Percentiles rank a stretch among this genome's conserved stretches.
phyloP scores from a whole-genome alignment of 208 protist genomes.

The Acanthamoeba quina region DNA sequence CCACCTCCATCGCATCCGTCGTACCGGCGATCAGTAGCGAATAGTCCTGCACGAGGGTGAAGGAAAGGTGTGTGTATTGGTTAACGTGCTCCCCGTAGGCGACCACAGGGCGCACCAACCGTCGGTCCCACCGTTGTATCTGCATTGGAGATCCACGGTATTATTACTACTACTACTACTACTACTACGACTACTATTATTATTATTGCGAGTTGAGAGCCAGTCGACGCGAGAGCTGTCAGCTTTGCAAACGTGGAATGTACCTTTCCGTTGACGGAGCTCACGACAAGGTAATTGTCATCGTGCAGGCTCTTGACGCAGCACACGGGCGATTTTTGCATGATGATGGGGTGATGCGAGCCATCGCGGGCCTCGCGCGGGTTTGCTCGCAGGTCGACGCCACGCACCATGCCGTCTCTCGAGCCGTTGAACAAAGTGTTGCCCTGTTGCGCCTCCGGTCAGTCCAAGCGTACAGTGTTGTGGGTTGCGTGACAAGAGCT shows the following conservation, averaged over 20 bases:
- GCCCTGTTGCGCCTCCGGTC: not conserved
- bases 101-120: not conserved
- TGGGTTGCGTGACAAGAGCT: not conserved
- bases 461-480: not conserved
- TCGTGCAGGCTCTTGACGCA: slow-evolving; percentile 47
- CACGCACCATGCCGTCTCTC: slow-evolving; percentile 25
- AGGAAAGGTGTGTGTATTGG: slow-evolving; percentile 51
- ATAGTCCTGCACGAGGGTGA: slow-evolving; percentile 63
- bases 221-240: not conserved
- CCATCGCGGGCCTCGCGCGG: slow-evolving; percentile 27
- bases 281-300: slow-evolving; percentile 68
- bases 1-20: too few relatives aligned
- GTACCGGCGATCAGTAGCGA: slow-evolving; percentile 28
- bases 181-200: too few relatives aligned
- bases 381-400: slow-evolving; percentile 38
- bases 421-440: slow-evolving; percentile 49
- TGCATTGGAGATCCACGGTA: not conserved
- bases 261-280: slow-evolving; percentile 63
- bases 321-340: not conserved
- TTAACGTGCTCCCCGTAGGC: slow-evolving; percentile 26
- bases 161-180: too few relatives aligned
- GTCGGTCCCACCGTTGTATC: slow-evolving; percentile 37
- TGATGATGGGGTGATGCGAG: slow-evolving; percentile 1
- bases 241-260: too few relatives aligned
- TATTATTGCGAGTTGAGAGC: not conserved